Base-by-base conservation (phyloP, 805 yeast genomes). In the Cyberlindnera maritima region DNA sequence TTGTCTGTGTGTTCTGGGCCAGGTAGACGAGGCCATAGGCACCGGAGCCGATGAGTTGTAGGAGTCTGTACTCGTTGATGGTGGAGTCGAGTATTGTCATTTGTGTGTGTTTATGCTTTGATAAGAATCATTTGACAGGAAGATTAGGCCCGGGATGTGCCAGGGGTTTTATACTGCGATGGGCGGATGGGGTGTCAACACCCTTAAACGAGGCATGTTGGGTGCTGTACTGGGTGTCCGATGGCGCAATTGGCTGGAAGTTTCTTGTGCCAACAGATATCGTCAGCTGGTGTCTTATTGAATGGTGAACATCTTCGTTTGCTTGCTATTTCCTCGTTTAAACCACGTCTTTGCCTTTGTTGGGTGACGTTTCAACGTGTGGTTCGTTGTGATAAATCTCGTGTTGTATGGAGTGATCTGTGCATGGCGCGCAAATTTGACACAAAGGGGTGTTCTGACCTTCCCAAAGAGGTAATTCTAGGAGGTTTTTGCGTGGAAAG, bases 11-110 rank as follows among this genome's bases (percentile, higher is more conserved):
- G 60, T 88, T 85, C 48, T 74, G 65, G 3, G 88, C 90, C 15
- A 79, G 71, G 68, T 85, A 88, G 8, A 89, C 92, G 28, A 85
- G 71, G 4, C 96, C 96, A 58, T 83, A 89, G 19, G 96, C 90
- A 23, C 97, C 97, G 0, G 92, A 77, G 8, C 96, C 96, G 11
- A 65, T 59, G 17, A 50, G 56, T 25, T 48, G 31, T 18, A 49
- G 35, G n/a, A 58, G 44, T 8, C 26, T 39, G 48, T 52, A 55
- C 19, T 54, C 50, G 49, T 55, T 58, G 37, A 58, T 43, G 23
- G 44, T 37, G 15, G 54, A 28, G 11, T 53, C 56, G 15, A 21
- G 39, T 21, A 40, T 44, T 18, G 48, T 46, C 47, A 45, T 49
- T 18, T 8, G 25, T 21, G 25, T 21, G 25, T 21, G 9, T 21